phyloP scores from a whole-genome alignment of 1,284 basidiomycete species.

The Sanghuangporus weigelae region DNA sequence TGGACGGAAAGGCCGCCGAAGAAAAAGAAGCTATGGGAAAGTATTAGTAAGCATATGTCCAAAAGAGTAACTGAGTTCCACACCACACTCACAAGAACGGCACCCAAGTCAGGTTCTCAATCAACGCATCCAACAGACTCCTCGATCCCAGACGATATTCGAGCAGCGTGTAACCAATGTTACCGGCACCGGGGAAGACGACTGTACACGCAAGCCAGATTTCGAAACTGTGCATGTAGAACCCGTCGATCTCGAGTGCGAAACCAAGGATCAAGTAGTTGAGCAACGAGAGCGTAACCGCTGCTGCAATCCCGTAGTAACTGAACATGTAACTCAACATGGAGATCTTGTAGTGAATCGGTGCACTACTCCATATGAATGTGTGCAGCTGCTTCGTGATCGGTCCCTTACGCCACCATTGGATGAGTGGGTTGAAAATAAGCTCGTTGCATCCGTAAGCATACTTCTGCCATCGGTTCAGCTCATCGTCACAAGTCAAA shows the following conservation, averaged over 20 bases:
- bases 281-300: conserved; percentile 55
- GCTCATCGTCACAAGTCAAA: conserved; percentile 72
- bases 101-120: conserved; percentile 71
- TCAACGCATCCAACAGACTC: conserved; percentile 43
- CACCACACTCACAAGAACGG: conserved; percentile 65
- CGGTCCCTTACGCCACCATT: conserved; percentile 72
- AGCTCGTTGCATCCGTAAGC: conserved; percentile 74
- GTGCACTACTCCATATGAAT: conserved; percentile 76
- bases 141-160: conserved; percentile 73
- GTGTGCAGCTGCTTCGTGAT: conserved; percentile 70
- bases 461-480: conserved; percentile 87
- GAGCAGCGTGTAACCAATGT: conserved; percentile 63
- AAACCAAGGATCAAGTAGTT: conserved; percentile 74
- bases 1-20: conserved; percentile 77
- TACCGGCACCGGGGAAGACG: conserved; percentile 72
- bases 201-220: conserved; percentile 74
- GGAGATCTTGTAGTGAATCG: conserved; percentile 78
- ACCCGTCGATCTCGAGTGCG: conserved; percentile 60
- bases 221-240: conserved; percentile 67
- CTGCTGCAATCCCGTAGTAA: conserved; percentile 78
- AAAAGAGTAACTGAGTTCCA: not conserved
- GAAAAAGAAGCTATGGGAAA: conserved; percentile 67
- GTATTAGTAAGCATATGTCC: conserved; percentile 17
- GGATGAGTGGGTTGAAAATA: conserved; percentile 69
- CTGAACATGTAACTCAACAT: conserved; percentile 84